phyloP scores from a whole-genome alignment of 768 basidiomycete genomes.

The Phaffia australis region DNA sequence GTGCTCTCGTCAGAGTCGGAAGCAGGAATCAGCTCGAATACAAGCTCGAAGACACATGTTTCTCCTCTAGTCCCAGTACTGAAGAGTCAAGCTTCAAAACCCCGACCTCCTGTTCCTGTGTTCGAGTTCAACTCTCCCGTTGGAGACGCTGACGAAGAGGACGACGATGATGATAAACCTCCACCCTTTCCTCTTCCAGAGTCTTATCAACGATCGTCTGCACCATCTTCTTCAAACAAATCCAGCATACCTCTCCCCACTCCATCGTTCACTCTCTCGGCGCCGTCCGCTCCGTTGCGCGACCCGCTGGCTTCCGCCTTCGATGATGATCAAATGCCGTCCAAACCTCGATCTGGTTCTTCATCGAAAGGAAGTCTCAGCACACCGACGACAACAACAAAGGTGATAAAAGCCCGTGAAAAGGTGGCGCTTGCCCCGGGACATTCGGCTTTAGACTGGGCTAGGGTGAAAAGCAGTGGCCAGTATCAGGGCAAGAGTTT shows the following conservation, averaged over 20 bases:
- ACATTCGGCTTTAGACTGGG: conserved; percentile 88
- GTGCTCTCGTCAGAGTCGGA: too few relatives aligned
- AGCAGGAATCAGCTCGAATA: too few relatives aligned
- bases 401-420: conserved; percentile 45
- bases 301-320: conserved; percentile 13
- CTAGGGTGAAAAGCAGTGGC: conserved; percentile 69
- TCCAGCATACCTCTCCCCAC: neutral
- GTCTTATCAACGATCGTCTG: conserved; percentile 36
- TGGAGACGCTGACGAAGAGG: neutral
- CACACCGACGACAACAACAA: conserved; percentile 55
- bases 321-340: conserved; percentile 14
- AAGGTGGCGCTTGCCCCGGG: conserved; percentile 89
- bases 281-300: conserved; percentile 20
- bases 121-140: too few relatives aligned
- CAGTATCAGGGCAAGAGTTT: conserved; percentile 45
- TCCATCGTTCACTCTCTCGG: conserved; percentile 11
- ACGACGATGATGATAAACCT: conserved; percentile 18
- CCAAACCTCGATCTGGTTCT: neutral
- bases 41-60: too few relatives aligned
- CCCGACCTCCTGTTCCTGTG: too few relatives aligned
- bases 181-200: conserved; percentile 36
- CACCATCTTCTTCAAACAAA: conserved; percentile 23
- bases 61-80: too few relatives aligned
- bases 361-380: conserved; percentile 28
- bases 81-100: too few relatives aligned